Evolutionary conservation across 176 grass and related monocot genomes (phyloP).

Genomic region (Luzula sylvatica): DNA sequence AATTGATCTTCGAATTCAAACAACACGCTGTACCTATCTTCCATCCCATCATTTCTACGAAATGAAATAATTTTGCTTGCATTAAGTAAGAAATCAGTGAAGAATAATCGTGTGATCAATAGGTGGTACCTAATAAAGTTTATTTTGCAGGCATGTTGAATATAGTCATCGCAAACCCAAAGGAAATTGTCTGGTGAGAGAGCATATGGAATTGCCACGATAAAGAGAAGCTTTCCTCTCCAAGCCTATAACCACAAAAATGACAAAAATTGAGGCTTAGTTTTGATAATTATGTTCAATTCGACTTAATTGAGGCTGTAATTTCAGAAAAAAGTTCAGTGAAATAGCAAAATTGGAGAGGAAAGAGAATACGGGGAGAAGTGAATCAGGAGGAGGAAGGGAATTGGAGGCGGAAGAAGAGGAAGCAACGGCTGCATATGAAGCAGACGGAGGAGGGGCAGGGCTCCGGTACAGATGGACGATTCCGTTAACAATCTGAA

Average conservation of each 20-base stretch:
- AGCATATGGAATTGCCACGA: constrained; percentile 56
- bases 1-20: constrained; percentile 85
- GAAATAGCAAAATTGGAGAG: too few species aligned
- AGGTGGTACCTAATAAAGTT: constrained; percentile 49
- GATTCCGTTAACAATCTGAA: constrained; percentile 50
- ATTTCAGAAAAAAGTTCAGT: too few species aligned
- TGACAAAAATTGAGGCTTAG: background rate
- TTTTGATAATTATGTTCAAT: too few species aligned
- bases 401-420: constrained; percentile 34
- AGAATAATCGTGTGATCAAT: background rate
- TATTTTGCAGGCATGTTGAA: constrained; percentile 46
- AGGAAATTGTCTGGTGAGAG: constrained; percentile 75
- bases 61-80: background rate
- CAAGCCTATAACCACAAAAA: constrained; percentile 20
- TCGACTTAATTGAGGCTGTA: too few species aligned
- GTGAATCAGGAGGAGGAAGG: constrained; percentile 19
- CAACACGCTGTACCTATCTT: constrained; percentile 89
- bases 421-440: constrained; percentile 39
- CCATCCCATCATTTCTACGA: constrained; percentile 43
- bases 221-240: constrained; percentile 52
- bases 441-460: constrained; percentile 16
- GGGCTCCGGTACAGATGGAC: constrained; percentile 68
- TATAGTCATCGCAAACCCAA: constrained; percentile 60
- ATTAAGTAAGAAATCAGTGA: background rate
- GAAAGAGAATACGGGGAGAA: constrained; percentile 37